These are phyloP conservation scores for Xylariaceae sp. DNA, from an alignment of 2,329 filamentous ascomycete genomes.

Conservation along the genomic window DNA sequence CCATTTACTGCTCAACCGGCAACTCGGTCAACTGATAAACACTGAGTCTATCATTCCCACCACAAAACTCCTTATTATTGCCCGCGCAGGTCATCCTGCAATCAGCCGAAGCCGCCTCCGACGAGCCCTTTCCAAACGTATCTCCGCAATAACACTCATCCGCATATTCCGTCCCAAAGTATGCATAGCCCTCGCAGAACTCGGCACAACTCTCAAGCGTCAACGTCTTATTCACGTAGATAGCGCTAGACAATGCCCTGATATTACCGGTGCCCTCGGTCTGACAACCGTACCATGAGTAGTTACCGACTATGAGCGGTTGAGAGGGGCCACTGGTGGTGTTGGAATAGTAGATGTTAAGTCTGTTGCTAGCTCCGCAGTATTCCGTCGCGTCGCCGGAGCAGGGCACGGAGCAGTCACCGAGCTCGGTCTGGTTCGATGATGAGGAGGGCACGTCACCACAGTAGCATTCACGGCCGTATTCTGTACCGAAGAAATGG, in stretches of 20 bases:
- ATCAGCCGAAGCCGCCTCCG: constrained; percentile 11
- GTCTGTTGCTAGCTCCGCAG: constrained; percentile 23
- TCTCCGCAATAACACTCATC: constrained; percentile 35
- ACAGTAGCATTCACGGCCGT: constrained; percentile 34
- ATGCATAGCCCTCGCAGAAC: constrained; percentile 34
- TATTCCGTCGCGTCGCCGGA: constrained; percentile 21
- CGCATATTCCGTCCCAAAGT: constrained; percentile 33
- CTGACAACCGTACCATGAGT: constrained; percentile 18
- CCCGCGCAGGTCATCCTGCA: constrained; percentile 31
- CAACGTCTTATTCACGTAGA: constrained; percentile 27
- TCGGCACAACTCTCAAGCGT: constrained; percentile 32
- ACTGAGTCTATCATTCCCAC: constrained; percentile 29
- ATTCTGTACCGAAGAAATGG: constrained; percentile 17
- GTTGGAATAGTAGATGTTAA: constrained; percentile 22
- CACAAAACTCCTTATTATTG: constrained; percentile 28
- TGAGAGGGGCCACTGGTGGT: constrained; percentile 16
- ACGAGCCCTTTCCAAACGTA: constrained; percentile 12
- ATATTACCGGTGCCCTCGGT: constrained; percentile 8
- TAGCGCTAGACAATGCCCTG: constrained; percentile 10
- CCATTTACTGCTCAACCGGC: too few relatives aligned
- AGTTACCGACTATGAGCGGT: constrained; percentile 16
- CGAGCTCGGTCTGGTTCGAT: constrained; percentile 10
- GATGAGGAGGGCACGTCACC: constrained; percentile 23
- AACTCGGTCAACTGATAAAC: constrained; percentile 21
- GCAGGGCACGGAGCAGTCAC: constrained; percentile 24